Evolutionary conservation across 495 filamentous ascomycete genomes (phyloP).

Genomic region (Neurospora sp.): DNA sequence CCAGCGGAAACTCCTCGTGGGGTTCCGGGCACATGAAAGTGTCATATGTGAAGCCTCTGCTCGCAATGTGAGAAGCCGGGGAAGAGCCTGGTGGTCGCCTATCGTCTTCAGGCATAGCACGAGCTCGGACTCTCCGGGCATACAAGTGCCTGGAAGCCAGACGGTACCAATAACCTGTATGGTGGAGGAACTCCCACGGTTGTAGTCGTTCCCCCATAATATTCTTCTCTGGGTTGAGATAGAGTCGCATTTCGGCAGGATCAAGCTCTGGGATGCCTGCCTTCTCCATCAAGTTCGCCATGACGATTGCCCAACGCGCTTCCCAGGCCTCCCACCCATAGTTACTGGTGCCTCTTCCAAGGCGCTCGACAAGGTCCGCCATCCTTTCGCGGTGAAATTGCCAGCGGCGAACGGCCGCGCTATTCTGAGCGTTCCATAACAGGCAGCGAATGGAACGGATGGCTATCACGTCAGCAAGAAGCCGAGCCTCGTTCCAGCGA

Average conservation of each 20-base stretch:
- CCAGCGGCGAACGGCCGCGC: slow-evolving; percentile 68
- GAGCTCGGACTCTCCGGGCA: slow-evolving; percentile 48
- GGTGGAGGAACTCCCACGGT: slow-evolving; percentile 75
- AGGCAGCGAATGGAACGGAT: slow-evolving; percentile 72
- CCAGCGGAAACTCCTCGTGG: slow-evolving; percentile 54
- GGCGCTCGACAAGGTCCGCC: slow-evolving; percentile 64
- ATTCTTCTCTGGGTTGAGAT: slow-evolving; percentile 56
- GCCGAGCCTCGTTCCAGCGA: slow-evolving; percentile 74
- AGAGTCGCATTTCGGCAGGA: slow-evolving; percentile 32
- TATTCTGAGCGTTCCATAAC: slow-evolving; percentile 64
- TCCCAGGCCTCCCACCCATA: slow-evolving; percentile 89
- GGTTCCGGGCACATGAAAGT: slow-evolving; percentile 76
- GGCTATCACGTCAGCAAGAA: slow-evolving; percentile 69
- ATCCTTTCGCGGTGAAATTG: slow-evolving; percentile 58
- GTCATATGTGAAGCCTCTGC: slow-evolving; percentile 64
- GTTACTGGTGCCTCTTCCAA: slow-evolving; percentile 69
- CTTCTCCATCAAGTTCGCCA: slow-evolving; percentile 69
- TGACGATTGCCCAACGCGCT: slow-evolving; percentile 67
- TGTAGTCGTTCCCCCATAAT: slow-evolving; percentile 54
- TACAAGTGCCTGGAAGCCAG: slow-evolving; percentile 56
- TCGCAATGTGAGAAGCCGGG: slow-evolving; percentile 56
- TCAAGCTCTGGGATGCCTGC: slow-evolving; percentile 39
- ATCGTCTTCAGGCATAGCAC: slow-evolving; percentile 65
- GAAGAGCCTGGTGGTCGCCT: slow-evolving; percentile 54
- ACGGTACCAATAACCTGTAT: slow-evolving; percentile 79